These are phyloP conservation scores for Conringia planisiliqua DNA, from an alignment of 345 rosid genomes.

Conservation along the genomic window DNA sequence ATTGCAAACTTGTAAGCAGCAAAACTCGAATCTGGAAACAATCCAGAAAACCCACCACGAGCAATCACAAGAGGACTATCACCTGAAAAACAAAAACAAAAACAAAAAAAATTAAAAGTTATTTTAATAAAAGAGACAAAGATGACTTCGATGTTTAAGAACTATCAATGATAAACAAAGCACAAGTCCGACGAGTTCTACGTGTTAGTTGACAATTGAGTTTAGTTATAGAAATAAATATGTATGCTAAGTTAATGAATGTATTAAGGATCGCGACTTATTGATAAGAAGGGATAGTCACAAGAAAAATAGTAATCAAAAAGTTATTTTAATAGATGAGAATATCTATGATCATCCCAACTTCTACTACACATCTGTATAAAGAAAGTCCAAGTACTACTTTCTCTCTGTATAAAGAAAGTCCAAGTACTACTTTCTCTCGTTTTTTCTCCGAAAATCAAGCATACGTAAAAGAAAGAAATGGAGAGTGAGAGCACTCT, in stretches of 20 bases:
- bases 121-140: too few relatives aligned
- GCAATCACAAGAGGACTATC: slow-evolving; percentile 58
- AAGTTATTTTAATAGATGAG: too few relatives aligned
- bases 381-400: not conserved
- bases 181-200: too few relatives aligned
- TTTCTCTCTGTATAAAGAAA: too few relatives aligned
- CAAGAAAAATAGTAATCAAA: too few relatives aligned
- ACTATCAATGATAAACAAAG: too few relatives aligned
- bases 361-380: not conserved
- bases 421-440: not conserved
- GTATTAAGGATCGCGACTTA: too few relatives aligned
- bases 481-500: slow-evolving; percentile 1
- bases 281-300: too few relatives aligned
- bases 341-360: not conserved
- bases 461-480: not conserved
- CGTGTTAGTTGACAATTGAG: too few relatives aligned
- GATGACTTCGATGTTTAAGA: too few relatives aligned
- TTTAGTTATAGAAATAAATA: too few relatives aligned
- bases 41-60: slow-evolving; percentile 81
- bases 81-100: slow-evolving; percentile 39
- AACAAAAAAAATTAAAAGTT: not conserved
- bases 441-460: not conserved
- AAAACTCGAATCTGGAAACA: slow-evolving; percentile 57
- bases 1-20: slow-evolving; percentile 43
- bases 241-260: too few relatives aligned